These are phyloP conservation scores for Mortierella sp. DNA, from an alignment of 371 early-diverging fungal genomes.

Conservation along the genomic window DNA sequence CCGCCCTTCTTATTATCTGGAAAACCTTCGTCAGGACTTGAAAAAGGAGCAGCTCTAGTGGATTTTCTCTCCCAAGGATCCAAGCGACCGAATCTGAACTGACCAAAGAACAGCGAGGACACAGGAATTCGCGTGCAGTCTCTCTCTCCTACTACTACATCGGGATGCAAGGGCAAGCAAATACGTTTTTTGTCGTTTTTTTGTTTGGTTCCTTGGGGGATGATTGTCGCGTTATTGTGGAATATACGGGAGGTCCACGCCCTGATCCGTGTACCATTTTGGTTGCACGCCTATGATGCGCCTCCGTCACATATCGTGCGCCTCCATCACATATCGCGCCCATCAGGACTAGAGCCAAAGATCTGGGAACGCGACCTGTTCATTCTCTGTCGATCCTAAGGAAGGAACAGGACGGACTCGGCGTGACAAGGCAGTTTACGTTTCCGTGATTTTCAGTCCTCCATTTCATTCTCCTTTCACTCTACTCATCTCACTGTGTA, in stretches of 20 bases:
- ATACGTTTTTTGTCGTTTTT: slow-evolving; percentile 24
- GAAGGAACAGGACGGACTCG: slow-evolving; percentile 14
- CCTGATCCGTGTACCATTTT: slow-evolving; percentile 26
- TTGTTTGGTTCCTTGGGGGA: slow-evolving; percentile 5
- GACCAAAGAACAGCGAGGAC: neutral
- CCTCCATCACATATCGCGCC: slow-evolving; percentile 6
- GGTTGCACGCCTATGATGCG: neutral
- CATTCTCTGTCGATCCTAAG: slow-evolving; percentile 16
- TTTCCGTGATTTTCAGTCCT: slow-evolving; percentile 1
- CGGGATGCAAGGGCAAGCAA: slow-evolving; percentile 37
- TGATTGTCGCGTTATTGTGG: slow-evolving; percentile 3
- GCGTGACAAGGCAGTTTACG: slow-evolving; percentile 1
- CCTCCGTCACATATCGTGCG: neutral
- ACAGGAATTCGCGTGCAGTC: neutral
- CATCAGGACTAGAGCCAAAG: slow-evolving; percentile 18
- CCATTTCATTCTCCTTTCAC: neutral
- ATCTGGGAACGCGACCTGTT: slow-evolving; percentile 14
- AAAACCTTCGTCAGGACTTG: neutral
- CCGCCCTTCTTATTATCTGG: neutral
- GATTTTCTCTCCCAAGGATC: neutral
- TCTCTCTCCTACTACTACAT: neutral
- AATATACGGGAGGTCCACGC: slow-evolving; percentile 10
- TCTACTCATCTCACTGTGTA: slow-evolving; percentile 1
- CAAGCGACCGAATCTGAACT: neutral
- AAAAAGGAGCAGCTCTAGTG: neutral